Base-by-base conservation (phyloP, 2,329 filamentous ascomycete species). In the Raffaelea arxii region DNA sequence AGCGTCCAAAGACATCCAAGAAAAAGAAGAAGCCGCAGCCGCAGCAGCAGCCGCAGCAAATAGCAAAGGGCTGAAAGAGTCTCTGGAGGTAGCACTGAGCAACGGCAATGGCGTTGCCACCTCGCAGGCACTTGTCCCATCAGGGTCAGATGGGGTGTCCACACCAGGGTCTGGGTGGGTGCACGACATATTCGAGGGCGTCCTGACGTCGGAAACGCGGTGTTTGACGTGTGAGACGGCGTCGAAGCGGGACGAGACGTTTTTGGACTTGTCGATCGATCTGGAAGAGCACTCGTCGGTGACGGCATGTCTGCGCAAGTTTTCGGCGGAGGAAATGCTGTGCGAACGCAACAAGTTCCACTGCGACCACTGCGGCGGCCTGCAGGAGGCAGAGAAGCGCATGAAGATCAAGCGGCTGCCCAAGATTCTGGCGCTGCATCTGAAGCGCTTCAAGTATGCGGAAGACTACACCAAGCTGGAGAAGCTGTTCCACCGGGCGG, bases 271-370 rank as follows among this genome's bases (percentile, higher is more conserved):
- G 19, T 97, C 92, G 0, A 95, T 98, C 46, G 92, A 98, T 64
- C 70, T 98, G 12, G 89, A 95, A 54, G 84, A 96, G 59, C 89
- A 97, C 62, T 90, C 90, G 1, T 98, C 92, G 0, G 92, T 98
- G 4, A 97, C 92, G 3, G 91, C 92, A 23, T 98, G 92, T 62
- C 67, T 98, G 53, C 79, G 87, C 49, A 95, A 96, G 58, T 98
- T 98, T 59, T 98, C 92, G 0, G 89, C 92, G 40, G 92, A 97
- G 58, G 92, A 98, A 65, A 96, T 97, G 88, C 75, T 98, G 48
- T 97, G 92, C 60, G 92, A 98, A 67, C 78, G 90, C 50, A 97
- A 98, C 70, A 98, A 98, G 62, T 98, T 98, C 55, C 91, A 98
- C 61, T 98, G 92, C 66, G 92, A 98, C 62, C 90, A 90, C 57